Evolutionary conservation across 441 rosid species (phyloP).

Genomic region (Adansonia grandidieri): DNA sequence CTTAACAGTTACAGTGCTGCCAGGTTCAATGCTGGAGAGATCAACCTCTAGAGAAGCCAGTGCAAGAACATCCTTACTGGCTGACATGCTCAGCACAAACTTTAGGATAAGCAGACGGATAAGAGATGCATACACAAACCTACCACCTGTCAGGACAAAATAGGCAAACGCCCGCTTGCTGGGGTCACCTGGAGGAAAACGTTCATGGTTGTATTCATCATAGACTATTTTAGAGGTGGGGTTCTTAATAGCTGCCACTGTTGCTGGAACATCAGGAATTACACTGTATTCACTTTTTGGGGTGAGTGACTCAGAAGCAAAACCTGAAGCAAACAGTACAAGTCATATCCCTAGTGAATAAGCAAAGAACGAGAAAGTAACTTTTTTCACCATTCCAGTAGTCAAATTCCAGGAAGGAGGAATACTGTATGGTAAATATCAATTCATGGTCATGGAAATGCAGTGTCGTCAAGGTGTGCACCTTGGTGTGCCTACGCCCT

Average conservation of each 20-base stretch:
- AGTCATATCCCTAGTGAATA: neutral
- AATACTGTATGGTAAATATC: neutral
- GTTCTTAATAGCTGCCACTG: conserved; percentile 49
- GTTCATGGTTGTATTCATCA: conserved; percentile 52
- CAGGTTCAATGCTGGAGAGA: conserved; percentile 53
- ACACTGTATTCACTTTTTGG: conserved; percentile 35
- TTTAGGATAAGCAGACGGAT: conserved; percentile 53
- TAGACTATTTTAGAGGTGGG: conserved; percentile 50
- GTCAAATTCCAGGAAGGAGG: neutral
- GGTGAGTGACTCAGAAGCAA: conserved; percentile 46
- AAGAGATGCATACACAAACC: conserved; percentile 53
- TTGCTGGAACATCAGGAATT: conserved; percentile 39
- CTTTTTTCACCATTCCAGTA: neutral
- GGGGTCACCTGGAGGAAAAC: conserved; percentile 56
- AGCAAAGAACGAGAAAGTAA: neutral
- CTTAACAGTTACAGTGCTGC: conserved; percentile 54
- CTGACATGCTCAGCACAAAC: conserved; percentile 59
- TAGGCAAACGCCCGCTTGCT: conserved; percentile 62
- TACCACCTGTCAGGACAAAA: conserved; percentile 54
- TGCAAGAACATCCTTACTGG: conserved; percentile 59
- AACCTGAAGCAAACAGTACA: conserved; percentile 37
- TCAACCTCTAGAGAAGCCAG: conserved; percentile 57
- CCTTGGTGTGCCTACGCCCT: no score
- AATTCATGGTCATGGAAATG: neutral
- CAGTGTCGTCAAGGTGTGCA: no score